These are phyloP conservation scores for Tremellales sp. DNA, from an alignment of 1,284 basidiomycete species.

Conservation along the genomic window DNA sequence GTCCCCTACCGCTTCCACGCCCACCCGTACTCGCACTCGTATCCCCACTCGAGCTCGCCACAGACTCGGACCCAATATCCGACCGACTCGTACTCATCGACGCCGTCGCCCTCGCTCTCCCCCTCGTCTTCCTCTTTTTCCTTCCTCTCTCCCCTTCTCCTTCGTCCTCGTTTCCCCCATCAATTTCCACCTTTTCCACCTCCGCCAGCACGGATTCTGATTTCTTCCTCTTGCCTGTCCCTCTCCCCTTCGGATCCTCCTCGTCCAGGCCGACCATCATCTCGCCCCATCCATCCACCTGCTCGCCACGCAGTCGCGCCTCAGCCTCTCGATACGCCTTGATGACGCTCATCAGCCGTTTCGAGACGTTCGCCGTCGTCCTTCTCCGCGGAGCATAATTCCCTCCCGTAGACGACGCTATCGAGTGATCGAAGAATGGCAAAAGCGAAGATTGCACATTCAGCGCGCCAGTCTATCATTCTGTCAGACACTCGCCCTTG, in stretches of 20 bases:
- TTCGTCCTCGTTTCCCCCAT: slow-evolving; percentile 5
- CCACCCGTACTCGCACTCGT: too few relatives aligned
- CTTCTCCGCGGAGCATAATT: slow-evolving; percentile 70
- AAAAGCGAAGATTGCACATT: slow-evolving; percentile 59
- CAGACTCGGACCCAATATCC: too few relatives aligned
- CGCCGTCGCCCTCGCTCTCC: slow-evolving; percentile 2
- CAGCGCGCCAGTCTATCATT: slow-evolving; percentile 56
- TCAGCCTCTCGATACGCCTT: slow-evolving; percentile 68
- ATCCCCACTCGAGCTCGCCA: too few relatives aligned
- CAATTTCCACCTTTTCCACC: background rate
- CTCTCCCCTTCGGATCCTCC: slow-evolving; percentile 36
- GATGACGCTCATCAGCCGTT: slow-evolving; percentile 85
- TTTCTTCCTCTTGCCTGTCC: slow-evolving; percentile 25
- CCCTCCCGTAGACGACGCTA: slow-evolving; percentile 52
- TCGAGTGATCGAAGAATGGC: slow-evolving; percentile 55
- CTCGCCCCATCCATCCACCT: slow-evolving; percentile 33
- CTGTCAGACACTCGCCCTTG: slow-evolving; percentile 5
- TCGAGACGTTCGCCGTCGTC: slow-evolving; percentile 70
- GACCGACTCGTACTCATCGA: slow-evolving; percentile 6
- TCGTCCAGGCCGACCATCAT: slow-evolving; percentile 45
- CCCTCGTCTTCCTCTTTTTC: slow-evolving; percentile 1
- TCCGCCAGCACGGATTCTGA: background rate
- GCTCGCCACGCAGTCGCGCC: slow-evolving; percentile 27
- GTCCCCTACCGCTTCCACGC: too few relatives aligned
- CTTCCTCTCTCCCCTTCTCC: slow-evolving; percentile 5